These are phyloP conservation scores for Cylindricascospora bacillispora DNA, from an alignment of 1,139 yeast genomes.

Conservation along the genomic window DNA sequence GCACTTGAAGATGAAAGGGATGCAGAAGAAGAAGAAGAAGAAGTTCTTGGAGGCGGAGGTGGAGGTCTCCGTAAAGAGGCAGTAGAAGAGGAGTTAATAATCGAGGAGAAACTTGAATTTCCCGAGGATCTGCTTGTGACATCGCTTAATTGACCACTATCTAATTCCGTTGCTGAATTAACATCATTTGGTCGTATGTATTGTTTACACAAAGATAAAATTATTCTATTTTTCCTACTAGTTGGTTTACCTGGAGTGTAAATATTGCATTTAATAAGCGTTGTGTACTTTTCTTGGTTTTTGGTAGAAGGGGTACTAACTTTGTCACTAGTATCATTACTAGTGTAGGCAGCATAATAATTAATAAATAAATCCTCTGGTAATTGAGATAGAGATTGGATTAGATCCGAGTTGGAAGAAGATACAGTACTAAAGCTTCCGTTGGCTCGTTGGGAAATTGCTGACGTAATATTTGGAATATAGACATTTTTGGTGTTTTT, in stretches of 20 bases:
- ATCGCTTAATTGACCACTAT: no score
- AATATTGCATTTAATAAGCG: conserved; percentile 41
- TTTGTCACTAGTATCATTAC: no score
- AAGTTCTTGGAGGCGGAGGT: no score
- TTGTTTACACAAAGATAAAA: conserved; percentile 59
- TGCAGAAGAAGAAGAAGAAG: background rate
- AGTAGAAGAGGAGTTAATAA: no score
- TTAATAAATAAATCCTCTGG: conserved; percentile 28
- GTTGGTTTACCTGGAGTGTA: conserved; percentile 52
- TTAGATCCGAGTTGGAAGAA: conserved; percentile 7
- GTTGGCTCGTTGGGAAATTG: conserved; percentile 37
- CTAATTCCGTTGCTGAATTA: no score
- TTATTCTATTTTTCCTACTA: conserved; percentile 56
- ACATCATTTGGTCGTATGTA: no score
- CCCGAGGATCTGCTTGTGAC: no score
- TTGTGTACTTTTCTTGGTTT: conserved; percentile 1
- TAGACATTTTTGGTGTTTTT: conserved; percentile 46
- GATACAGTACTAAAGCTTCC: conserved; percentile 30
- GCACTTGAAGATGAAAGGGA: conserved; percentile 14
- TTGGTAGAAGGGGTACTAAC: conserved; percentile 23
- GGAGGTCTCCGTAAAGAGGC: no score
- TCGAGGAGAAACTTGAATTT: no score
- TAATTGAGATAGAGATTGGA: conserved; percentile 5
- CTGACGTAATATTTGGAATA: conserved; percentile 38
- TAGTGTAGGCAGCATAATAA: conserved; percentile 56